Percentiles rank a stretch among this genome's conserved stretches.
phyloP scores from a whole-genome alignment of 2,329 filamentous ascomycete species.

The Fusarium buharicum region DNA sequence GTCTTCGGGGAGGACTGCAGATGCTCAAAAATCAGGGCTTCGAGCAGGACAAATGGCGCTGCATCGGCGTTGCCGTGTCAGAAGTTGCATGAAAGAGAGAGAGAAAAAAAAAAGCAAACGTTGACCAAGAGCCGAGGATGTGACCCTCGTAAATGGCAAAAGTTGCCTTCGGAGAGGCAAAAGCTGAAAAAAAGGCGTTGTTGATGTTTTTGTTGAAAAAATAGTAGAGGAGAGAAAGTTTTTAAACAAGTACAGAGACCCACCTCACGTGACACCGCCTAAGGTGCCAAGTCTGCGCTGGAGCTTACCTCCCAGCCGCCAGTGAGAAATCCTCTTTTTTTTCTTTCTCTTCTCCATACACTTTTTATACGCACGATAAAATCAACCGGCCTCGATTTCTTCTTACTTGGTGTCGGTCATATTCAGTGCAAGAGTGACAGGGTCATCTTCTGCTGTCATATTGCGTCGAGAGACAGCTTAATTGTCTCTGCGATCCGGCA shows the following conservation, averaged over 20 bases:
- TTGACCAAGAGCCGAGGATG: constrained; percentile 1
- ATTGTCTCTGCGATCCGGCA: constrained; percentile 43
- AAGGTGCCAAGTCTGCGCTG: neutral
- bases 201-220: constrained; percentile 11
- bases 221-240: constrained; percentile 18
- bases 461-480: constrained; percentile 35
- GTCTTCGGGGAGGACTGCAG: constrained; percentile 21
- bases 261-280: constrained; percentile 47
- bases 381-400: constrained; percentile 66
- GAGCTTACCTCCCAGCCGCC: constrained; percentile 3
- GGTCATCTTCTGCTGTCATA: constrained; percentile 42
- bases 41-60: constrained; percentile 9
- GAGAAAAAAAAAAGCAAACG: neutral
- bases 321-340: constrained; percentile 15
- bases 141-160: constrained; percentile 20
- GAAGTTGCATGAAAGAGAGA: no score
- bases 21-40: constrained; percentile 14
- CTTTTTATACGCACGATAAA: constrained; percentile 66
- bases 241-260: constrained; percentile 22
- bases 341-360: constrained; percentile 52
- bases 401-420: constrained; percentile 67
- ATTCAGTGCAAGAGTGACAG: constrained; percentile 68
- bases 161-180: constrained; percentile 16
- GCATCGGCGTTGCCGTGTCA: constrained; percentile 23
- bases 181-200: constrained; percentile 12